A percentile compares a stretch with the other conserved stretches of the same genome.
Evolutionary conservation across 331 rosid species (phyloP).

Genomic region (Malus hybrid): DNA sequence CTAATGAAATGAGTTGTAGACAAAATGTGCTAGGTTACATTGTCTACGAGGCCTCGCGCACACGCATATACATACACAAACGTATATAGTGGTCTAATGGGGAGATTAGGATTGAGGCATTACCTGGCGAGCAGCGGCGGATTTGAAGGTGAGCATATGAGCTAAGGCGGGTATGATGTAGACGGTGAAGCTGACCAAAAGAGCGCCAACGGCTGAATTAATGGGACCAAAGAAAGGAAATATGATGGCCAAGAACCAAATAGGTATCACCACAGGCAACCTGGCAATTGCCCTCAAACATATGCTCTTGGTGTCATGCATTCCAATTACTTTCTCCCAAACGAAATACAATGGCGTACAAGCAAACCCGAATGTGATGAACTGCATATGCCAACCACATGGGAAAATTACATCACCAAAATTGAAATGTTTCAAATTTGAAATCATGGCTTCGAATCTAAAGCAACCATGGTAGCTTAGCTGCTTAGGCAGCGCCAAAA

Average conservation of each 20-base stretch:
- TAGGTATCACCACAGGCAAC: constrained; percentile 89
- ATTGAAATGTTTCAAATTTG: not conserved
- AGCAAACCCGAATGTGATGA: constrained; percentile 89
- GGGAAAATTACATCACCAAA: not conserved
- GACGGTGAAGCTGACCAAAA: constrained; percentile 92
- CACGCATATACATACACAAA: not conserved
- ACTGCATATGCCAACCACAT: constrained; percentile 34
- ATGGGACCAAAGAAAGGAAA: constrained; percentile 99
- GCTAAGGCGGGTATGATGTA: constrained; percentile 86
- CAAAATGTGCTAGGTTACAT: not conserved
- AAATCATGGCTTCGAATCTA: not conserved
- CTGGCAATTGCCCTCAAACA: constrained; percentile 82
- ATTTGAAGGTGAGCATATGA: constrained; percentile 78
- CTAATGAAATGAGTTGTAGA: not conserved
- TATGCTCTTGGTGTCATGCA: constrained; percentile 90
- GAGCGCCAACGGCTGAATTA: constrained; percentile 96
- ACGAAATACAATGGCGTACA: constrained; percentile 92
- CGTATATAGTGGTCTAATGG: not conserved
- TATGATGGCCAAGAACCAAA: constrained; percentile 90
- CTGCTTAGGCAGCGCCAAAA: not conserved
- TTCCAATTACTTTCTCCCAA: constrained; percentile 96
- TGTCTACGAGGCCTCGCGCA: not conserved
- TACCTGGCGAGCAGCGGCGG: constrained; percentile 92
- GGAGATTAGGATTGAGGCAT: not conserved
- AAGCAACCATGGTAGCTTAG: not conserved